phyloP scores from a whole-genome alignment of 768 basidiomycete species.

The Mycena filopes region DNA sequence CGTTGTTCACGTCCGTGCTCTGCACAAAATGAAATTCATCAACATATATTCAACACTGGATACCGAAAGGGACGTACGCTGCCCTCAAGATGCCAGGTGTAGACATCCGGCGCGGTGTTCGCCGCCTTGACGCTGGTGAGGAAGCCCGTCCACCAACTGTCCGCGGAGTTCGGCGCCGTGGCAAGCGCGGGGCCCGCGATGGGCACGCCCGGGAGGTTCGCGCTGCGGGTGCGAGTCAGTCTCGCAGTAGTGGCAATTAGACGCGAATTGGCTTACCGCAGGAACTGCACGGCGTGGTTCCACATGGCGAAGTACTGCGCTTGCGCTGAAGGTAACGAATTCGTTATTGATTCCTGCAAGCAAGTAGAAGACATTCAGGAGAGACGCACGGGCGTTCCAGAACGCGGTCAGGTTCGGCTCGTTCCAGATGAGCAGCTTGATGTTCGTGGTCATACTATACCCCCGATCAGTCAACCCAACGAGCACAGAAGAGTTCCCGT shows the following conservation, averaged over 20 bases:
- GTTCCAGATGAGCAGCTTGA: conserved; percentile 37
- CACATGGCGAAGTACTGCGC: conserved; percentile 33
- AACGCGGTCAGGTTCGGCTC: conserved; percentile 33
- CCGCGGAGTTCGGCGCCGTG: conserved; percentile 16
- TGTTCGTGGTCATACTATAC: conserved; percentile 32
- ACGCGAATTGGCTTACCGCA: conserved; percentile 13
- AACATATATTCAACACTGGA: background rate
- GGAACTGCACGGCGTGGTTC: conserved; percentile 30
- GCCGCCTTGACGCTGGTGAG: conserved; percentile 26
- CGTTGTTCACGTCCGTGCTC: conserved; percentile 34
- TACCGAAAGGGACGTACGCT: conserved; percentile 18
- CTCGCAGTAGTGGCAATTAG: background rate
- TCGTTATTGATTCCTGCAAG: too few relatives aligned
- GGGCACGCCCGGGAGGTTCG: conserved; percentile 32
- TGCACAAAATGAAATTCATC: background rate
- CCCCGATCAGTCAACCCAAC: too few relatives aligned
- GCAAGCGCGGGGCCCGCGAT: conserved; percentile 32
- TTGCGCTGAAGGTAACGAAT: conserved; percentile 16
- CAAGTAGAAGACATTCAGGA: too few relatives aligned
- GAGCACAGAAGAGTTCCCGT: too few relatives aligned
- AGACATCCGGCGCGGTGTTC: conserved; percentile 34
- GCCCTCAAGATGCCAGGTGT: conserved; percentile 36
- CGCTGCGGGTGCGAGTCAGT: conserved; percentile 7
- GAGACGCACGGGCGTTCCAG: conserved; percentile 35
- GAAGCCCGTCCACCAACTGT: conserved; percentile 39